Base-by-base conservation (phyloP, 2,329 filamentous ascomycete genomes). In the Dissoconium aciculare region DNA sequence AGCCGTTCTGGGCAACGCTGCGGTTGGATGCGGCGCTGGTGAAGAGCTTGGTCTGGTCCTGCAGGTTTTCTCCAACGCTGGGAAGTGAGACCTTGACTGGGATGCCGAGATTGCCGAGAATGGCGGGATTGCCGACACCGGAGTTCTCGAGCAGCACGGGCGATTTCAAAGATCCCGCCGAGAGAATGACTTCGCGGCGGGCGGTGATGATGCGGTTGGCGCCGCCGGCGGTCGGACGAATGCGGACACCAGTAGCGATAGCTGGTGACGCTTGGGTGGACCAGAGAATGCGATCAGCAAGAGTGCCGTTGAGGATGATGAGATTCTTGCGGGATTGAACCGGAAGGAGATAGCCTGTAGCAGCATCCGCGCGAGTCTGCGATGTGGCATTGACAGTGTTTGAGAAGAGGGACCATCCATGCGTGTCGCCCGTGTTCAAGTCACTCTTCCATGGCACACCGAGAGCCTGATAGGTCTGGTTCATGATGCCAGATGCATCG, bases 121-220 rank as follows among this genome's bases (percentile, higher is more conserved):
- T 42, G 0, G 55, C 44, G 3, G 55, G 51, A 27, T 59, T 55
- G 3, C 73, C 73, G 23, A 78, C 60, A 0, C 73, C 72, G 0
- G 69, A 74, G 2, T 74, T 54, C 39, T 77, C 71, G n/a, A 68
- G 60, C 11, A 71, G 54, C 49, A 66, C 69, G 4, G 64, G 73
- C 6, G 66, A 71, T 44, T 65, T 63, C 24, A 68, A 54, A 15
- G 60, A 64, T 0, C 74, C 74, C 1, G 69, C 70, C 4, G 65
- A 64, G 2, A 78, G 49, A 21, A 78, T 62, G 8, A 75, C 60
- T 41, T 77, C 72, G 30, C 49, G 47, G 14, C 41, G 46, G 39
- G 44, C 54, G 6, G 39, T 57, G 3, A 58, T 48, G 4, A 45
- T 43, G 29, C 55, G 47, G 3, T 51, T 44, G 5, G 51, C 37